Conservation (phyloP, 495 filamentous ascomycete species). For the Penicillium fimorum region DNA sequence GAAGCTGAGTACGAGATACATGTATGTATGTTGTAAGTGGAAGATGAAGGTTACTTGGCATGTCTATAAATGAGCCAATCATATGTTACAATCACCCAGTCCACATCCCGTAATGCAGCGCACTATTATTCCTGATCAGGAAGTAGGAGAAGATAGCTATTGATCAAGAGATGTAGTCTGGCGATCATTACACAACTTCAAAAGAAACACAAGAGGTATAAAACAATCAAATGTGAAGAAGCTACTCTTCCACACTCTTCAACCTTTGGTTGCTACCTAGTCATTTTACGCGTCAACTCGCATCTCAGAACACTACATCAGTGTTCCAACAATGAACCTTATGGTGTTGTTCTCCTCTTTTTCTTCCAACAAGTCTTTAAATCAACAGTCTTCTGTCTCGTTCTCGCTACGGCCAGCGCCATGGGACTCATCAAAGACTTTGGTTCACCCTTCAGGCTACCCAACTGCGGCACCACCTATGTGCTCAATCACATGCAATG, state of each 20-base stretch:
- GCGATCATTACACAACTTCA: not conserved
- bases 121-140: conserved; percentile 9
- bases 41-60: too few species aligned
- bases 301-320: not conserved
- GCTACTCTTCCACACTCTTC: not conserved
- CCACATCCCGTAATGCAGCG: conserved; percentile 6
- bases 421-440: conserved; percentile 7
- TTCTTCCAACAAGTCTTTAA: not conserved
- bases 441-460: conserved; percentile 12
- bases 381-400: not conserved
- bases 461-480: conserved; percentile 11
- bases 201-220: not conserved
- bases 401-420: conserved; percentile 5
- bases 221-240: not conserved
- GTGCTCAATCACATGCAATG: not conserved
- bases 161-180: not conserved
- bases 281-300: not conserved
- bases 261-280: not conserved
- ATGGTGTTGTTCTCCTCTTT: not conserved
- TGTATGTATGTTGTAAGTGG: too few species aligned
- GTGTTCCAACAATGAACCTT: not conserved
- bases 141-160: not conserved
- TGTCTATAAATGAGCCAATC: not conserved
- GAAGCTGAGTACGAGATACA: too few species aligned
- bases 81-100: not conserved